Percentiles rank a stretch among this genome's conserved stretches.
phyloP scores from a whole-genome alignment of 805 yeast species.

The Cyberlindnera euphorbiiphila region DNA sequence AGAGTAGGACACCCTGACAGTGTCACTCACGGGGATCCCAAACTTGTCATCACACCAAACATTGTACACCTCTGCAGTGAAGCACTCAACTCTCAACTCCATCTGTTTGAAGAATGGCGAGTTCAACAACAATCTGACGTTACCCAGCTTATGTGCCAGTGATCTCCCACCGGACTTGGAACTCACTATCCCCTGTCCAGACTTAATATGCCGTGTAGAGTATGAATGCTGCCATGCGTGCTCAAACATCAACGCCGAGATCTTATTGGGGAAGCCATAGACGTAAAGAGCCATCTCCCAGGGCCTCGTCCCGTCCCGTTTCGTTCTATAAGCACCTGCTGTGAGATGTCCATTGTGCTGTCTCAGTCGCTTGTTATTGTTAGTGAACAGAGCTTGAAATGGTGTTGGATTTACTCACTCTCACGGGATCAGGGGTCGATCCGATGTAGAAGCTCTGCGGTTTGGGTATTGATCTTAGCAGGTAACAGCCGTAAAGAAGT shows the following conservation, averaged over 20 bases:
- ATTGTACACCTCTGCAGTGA: slow-evolving; percentile 30
- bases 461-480: slow-evolving; percentile 56
- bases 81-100: slow-evolving; percentile 45
- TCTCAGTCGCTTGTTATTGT: slow-evolving; percentile 46
- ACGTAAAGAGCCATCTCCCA: slow-evolving; percentile 68
- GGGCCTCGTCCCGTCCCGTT: slow-evolving; percentile 54
- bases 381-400: slow-evolving; percentile 1
- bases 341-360: slow-evolving; percentile 74
- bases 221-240: slow-evolving; percentile 81
- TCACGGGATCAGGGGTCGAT: slow-evolving; percentile 71
- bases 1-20: slow-evolving; percentile 6
- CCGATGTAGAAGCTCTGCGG: slow-evolving; percentile 69
- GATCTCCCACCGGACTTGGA: slow-evolving; percentile 36
- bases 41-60: slow-evolving; percentile 24
- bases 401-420: slow-evolving; percentile 30
- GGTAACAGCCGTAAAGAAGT: slow-evolving; percentile 64
- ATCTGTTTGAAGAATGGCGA: slow-evolving; percentile 42
- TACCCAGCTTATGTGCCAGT: slow-evolving; percentile 45
- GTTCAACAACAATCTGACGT: slow-evolving; percentile 40
- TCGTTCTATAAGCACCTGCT: slow-evolving; percentile 74
- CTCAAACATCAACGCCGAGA: slow-evolving; percentile 74
- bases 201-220: slow-evolving; percentile 55
- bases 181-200: slow-evolving; percentile 36
- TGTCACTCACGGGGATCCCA: slow-evolving; percentile 10
- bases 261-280: slow-evolving; percentile 66